These are phyloP conservation scores for Pichia exigua DNA, from an alignment of 805 yeast genomes.

Conservation along the genomic window DNA sequence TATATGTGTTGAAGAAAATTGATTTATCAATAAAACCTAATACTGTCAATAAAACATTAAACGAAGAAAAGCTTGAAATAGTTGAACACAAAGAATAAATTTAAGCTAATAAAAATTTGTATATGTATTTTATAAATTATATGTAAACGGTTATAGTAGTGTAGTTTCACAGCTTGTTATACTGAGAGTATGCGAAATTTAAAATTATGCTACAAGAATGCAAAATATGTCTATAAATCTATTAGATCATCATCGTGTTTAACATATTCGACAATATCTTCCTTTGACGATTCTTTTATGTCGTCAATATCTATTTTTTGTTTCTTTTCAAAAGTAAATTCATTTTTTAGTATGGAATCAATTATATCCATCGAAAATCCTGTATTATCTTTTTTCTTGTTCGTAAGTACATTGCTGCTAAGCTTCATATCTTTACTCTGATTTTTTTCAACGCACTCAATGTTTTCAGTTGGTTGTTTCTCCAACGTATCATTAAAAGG, in stretches of 20 bases:
- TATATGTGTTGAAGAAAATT: constrained; percentile 40
- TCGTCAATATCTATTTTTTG: not conserved
- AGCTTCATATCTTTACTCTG: not conserved
- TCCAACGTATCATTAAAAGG: not conserved
- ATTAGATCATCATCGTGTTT: constrained; percentile 3
- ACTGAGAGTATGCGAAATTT: not conserved
- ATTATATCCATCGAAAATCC: not conserved
- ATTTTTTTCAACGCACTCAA: not conserved
- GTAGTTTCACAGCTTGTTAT: not conserved
- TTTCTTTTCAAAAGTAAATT: not conserved
- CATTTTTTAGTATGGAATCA: not conserved
- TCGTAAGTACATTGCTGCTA: not conserved
- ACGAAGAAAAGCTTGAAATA: not conserved
- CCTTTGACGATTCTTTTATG: not conserved
- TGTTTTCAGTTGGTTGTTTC: not conserved
- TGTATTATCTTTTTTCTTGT: not conserved
- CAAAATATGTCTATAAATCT: constrained; percentile 1
- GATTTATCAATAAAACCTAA: constrained; percentile 30
- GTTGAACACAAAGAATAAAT: not conserved
- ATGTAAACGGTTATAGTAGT: not conserved
- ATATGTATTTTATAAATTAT: not conserved
- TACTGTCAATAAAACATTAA: not conserved
- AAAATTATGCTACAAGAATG: not conserved
- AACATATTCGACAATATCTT: not conserved
- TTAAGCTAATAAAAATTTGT: not conserved